A percentile compares a stretch with the other conserved stretches of the same genome.
Conservation (phyloP, 179 eudicot genomes). For the Patellifolia procumbens region DNA sequence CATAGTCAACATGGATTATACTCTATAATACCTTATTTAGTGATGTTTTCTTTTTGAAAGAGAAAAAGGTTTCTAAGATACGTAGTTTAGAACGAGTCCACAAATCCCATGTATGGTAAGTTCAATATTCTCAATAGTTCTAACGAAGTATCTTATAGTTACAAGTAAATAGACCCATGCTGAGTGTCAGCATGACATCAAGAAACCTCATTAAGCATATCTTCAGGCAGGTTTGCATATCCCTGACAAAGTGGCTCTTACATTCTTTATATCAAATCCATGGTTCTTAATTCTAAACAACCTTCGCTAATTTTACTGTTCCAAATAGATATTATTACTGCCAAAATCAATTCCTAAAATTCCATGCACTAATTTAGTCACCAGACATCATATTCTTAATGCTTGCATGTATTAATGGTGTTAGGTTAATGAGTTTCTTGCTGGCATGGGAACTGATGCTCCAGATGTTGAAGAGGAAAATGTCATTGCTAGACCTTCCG, state of each 20-base stretch:
- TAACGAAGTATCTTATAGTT: background rate
- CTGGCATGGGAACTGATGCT: constrained; percentile 99
- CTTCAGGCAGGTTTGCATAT: background rate
- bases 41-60: background rate
- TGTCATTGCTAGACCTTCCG: constrained; percentile 73
- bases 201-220: background rate
- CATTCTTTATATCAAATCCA: background rate
- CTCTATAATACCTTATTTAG: background rate
- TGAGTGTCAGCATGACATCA: background rate
- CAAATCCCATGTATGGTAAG: background rate
- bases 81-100: background rate
- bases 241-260: background rate
- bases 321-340: background rate
- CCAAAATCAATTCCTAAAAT: background rate
- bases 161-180: too few species aligned
- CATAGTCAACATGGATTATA: background rate
- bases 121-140: background rate
- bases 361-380: background rate
- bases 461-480: constrained; percentile 99
- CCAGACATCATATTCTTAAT: background rate
- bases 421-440: constrained; percentile 95
- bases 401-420: constrained; percentile 19
- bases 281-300: constrained; percentile 1
- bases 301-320: background rate
- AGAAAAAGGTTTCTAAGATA: background rate